A percentile compares a stretch with the other conserved stretches of the same genome.
Conservation (phyloP, 2,329 filamentous ascomycete genomes). For the Nemania sp. region DNA sequence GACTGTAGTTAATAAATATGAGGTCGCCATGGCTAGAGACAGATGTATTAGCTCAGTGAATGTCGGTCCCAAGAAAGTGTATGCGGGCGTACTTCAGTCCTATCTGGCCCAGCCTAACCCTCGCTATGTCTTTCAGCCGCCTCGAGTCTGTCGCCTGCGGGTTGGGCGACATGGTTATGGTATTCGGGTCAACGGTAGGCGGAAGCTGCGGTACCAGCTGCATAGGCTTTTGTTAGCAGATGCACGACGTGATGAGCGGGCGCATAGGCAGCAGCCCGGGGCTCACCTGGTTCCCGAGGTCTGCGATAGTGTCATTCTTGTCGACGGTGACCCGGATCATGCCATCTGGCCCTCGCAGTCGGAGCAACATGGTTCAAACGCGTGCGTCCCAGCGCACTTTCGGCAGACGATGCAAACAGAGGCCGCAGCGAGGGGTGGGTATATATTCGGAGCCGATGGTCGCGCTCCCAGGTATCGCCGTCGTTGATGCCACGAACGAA, state of each 20-base stretch:
- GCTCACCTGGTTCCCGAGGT: conserved; percentile 58
- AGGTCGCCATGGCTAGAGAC: conserved; percentile 78
- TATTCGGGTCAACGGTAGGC: conserved; percentile 61
- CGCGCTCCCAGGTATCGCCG: neutral
- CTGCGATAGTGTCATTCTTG: conserved; percentile 70
- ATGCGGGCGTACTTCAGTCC: conserved; percentile 55
- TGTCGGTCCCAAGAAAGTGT: conserved; percentile 32
- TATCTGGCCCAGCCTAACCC: conserved; percentile 60
- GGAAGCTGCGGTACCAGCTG: conserved; percentile 64
- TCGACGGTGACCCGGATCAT: conserved; percentile 85
- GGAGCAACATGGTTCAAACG: conserved; percentile 70
- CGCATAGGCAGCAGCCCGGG: neutral
- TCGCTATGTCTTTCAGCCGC: conserved; percentile 59
- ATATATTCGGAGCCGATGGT: too few relatives aligned
- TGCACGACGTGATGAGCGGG: neutral
- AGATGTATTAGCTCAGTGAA: neutral
- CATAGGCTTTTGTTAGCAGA: neutral
- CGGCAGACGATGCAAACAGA: neutral
- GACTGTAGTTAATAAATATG: conserved; percentile 81
- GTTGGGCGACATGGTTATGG: conserved; percentile 64
- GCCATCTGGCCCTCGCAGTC: conserved; percentile 89
- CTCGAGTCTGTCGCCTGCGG: conserved; percentile 63
- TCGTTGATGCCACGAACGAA: too few relatives aligned
- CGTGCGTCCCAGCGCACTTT: neutral
- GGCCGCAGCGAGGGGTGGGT: neutral